Conservation (phyloP, 176 grass and related monocot species). For the Hsuehochloa calcarea region DNA sequence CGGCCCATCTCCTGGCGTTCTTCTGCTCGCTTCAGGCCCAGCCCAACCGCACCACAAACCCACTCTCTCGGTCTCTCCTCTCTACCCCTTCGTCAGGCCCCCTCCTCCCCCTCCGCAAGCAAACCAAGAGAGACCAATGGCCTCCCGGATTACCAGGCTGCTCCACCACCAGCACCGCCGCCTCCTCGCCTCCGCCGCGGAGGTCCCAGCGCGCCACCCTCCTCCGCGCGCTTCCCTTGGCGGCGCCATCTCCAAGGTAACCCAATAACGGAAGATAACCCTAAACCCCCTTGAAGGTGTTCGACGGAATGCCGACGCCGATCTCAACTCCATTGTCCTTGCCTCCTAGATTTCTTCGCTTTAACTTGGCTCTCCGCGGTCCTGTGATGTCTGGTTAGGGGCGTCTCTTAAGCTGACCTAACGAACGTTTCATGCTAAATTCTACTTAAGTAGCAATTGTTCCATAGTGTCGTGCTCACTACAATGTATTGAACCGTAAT, state of each 20-base stretch:
- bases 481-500: not conserved
- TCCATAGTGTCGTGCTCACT: not conserved
- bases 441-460: not conserved
- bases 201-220: not conserved
- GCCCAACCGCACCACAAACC: not conserved
- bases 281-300: constrained; percentile 21
- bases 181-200: constrained; percentile 16
- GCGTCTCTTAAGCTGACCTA: not conserved
- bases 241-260: constrained; percentile 9
- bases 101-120: not conserved
- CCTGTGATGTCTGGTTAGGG: not conserved
- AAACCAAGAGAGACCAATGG: constrained; percentile 15
- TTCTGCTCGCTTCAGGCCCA: not conserved
- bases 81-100: not conserved
- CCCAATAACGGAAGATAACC: not conserved
- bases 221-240: not conserved
- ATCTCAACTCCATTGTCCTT: not conserved
- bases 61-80: not conserved
- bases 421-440: not conserved
- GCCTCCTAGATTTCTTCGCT: not conserved
- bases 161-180: constrained; percentile 27
- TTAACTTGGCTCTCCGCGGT: not conserved
- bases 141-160: constrained; percentile 35
- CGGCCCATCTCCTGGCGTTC: not conserved
- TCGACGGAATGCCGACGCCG: constrained; percentile 14